Percentiles rank a stretch among this genome's conserved stretches.
Conservation (phyloP, 2,329 filamentous ascomycete genomes). For the Stachybotrys elegans region DNA sequence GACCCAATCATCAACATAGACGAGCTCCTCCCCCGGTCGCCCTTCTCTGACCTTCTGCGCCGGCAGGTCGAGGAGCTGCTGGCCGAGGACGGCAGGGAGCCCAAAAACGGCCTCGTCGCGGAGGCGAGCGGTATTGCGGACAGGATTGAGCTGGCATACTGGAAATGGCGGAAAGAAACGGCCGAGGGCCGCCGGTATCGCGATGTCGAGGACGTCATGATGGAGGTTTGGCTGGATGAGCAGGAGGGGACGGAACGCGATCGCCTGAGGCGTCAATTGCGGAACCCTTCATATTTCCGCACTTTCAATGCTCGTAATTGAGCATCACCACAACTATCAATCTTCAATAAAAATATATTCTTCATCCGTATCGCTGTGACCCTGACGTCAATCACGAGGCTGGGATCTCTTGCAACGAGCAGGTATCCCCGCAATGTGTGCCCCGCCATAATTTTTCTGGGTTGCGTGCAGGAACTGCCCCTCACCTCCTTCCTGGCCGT, state of each 20-base stretch:
- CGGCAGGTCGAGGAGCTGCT: slow-evolving; percentile 19
- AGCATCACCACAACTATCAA: too few species aligned
- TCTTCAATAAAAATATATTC: too few species aligned
- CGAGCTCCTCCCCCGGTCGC: slow-evolving; percentile 15
- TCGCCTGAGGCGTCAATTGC: too few species aligned
- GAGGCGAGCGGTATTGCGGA: slow-evolving; percentile 8
- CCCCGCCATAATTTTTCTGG: too few species aligned
- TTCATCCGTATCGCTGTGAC: too few species aligned
- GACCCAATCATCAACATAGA: slow-evolving; percentile 24
- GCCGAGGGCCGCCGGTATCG: slow-evolving; percentile 23
- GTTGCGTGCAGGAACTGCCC: too few species aligned
- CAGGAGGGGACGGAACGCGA: background rate
- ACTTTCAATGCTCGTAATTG: too few species aligned
- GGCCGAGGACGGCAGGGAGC: slow-evolving; percentile 12
- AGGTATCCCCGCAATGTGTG: too few species aligned
- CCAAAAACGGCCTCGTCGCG: background rate
- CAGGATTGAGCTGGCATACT: slow-evolving; percentile 18
- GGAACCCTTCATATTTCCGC: too few species aligned
- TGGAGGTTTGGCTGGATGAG: background rate
- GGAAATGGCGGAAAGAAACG: slow-evolving; percentile 22
- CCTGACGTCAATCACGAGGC: too few species aligned
- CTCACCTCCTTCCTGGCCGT: too few species aligned
- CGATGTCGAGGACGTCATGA: slow-evolving; percentile 23
- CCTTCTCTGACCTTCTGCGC: slow-evolving; percentile 21
- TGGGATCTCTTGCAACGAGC: too few species aligned